Evolutionary conservation across 306 rosid genomes (phyloP).

Genomic region (Rosa persica): DNA sequence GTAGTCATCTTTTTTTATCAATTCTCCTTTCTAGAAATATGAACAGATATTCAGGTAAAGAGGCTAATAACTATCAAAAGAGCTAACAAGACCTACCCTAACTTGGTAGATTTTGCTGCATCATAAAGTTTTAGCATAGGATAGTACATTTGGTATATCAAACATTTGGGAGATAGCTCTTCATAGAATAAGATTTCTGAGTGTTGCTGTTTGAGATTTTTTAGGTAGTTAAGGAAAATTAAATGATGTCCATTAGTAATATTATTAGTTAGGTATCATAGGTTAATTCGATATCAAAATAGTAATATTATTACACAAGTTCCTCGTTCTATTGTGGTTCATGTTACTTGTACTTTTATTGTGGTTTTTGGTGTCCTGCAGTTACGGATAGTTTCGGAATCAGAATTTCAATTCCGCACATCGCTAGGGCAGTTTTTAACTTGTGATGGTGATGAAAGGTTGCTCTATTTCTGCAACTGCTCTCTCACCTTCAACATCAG

Average conservation of each 20-base stretch:
- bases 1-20: not conserved
- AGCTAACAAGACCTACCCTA: no score
- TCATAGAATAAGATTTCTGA: not conserved
- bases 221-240: not conserved
- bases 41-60: not conserved
- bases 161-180: not conserved
- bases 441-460: constrained; percentile 51
- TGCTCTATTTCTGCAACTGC: constrained; percentile 66
- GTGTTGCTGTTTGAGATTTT: not conserved
- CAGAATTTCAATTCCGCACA: constrained; percentile 67
- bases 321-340: not conserved
- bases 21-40: not conserved
- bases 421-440: constrained; percentile 70
- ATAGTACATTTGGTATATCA: not conserved
- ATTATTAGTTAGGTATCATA: not conserved
- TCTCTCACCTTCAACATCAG: constrained; percentile 50
- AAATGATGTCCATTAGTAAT: not conserved
- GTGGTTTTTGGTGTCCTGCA: constrained; percentile 32
- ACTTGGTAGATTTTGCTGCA: not conserved
- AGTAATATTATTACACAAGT: not conserved
- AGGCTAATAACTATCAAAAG: not conserved
- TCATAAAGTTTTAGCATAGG: not conserved
- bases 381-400: constrained; percentile 81
- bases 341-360: not conserved
- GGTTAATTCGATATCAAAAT: no score